phyloP scores from a whole-genome alignment of 1,284 basidiomycete species.

The Kwoniella shivajii region DNA sequence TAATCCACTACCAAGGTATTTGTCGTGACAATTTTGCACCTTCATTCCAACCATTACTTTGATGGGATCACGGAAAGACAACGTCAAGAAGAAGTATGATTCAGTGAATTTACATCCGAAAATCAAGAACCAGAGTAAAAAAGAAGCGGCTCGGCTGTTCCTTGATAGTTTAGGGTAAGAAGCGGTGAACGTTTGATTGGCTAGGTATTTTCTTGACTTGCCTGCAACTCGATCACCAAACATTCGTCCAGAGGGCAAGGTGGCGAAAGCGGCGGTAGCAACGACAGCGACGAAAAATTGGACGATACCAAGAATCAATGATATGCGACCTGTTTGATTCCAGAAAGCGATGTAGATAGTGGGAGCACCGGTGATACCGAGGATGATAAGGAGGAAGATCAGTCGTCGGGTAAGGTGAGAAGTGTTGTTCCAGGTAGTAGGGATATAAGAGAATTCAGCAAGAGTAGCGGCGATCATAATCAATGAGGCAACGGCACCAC shows the following conservation, averaged over 20 bases:
- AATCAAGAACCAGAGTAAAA: slow-evolving; percentile 80
- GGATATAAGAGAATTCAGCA: slow-evolving; percentile 92
- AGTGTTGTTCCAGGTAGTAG: slow-evolving; percentile 95
- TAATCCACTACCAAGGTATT: slow-evolving; percentile 74
- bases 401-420: slow-evolving; percentile 86
- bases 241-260: slow-evolving; percentile 82
- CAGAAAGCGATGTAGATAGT: slow-evolving; percentile 86
- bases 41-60: slow-evolving; percentile 90
- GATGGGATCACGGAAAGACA: slow-evolving; percentile 88
- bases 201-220: slow-evolving; percentile 90
- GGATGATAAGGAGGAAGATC: slow-evolving; percentile 77
- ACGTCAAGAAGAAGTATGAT: slow-evolving; percentile 92
- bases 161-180: slow-evolving; percentile 74
- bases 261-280: slow-evolving; percentile 77
- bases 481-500: slow-evolving; percentile 82
- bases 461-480: slow-evolving; percentile 94
- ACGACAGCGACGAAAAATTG: slow-evolving; percentile 86
- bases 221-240: slow-evolving; percentile 93
- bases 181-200: slow-evolving; percentile 93
- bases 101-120: slow-evolving; percentile 93
- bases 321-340: slow-evolving; percentile 64
- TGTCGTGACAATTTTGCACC: slow-evolving; percentile 81
- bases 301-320: slow-evolving; percentile 85
- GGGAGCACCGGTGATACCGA: slow-evolving; percentile 81
- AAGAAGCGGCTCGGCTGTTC: slow-evolving; percentile 68